Evolutionary conservation across 345 rosid genomes (phyloP).

Genomic region (Euclidium syriacum): DNA sequence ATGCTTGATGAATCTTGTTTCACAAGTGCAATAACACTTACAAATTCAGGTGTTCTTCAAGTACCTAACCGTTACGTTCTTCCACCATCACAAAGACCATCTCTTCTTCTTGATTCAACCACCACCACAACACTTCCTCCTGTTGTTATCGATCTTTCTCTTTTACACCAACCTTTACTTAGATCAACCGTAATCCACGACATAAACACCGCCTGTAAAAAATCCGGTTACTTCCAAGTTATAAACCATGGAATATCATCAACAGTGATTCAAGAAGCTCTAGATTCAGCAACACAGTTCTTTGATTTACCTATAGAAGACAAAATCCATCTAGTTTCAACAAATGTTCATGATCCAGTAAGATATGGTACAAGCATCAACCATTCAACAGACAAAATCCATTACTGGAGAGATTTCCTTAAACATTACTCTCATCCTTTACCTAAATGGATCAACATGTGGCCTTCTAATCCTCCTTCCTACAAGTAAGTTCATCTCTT

Average conservation of each 20-base stretch:
- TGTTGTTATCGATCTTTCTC: background rate
- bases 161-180: background rate
- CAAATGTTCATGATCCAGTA: slow-evolving; percentile 34
- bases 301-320: slow-evolving; percentile 38
- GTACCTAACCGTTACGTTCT: background rate
- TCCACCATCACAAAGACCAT: background rate
- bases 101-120: background rate
- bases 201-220: background rate
- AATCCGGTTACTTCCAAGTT: background rate
- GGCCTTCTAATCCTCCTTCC: slow-evolving; percentile 43
- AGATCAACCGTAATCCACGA: background rate
- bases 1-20: background rate
- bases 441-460: slow-evolving; percentile 39
- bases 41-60: background rate
- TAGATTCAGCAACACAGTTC: slow-evolving; percentile 33
- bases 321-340: slow-evolving; percentile 33
- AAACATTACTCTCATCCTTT: slow-evolving; percentile 43
- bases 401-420: slow-evolving; percentile 47
- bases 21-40: background rate
- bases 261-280: slow-evolving; percentile 29
- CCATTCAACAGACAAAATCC: slow-evolving; percentile 33
- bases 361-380: slow-evolving; percentile 46
- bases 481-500: slow-evolving; percentile 28
- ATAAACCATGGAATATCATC: no score
- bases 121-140: background rate